Conservation (phyloP, 345 rosid species). For the Rhodamnia rubescens region DNA sequence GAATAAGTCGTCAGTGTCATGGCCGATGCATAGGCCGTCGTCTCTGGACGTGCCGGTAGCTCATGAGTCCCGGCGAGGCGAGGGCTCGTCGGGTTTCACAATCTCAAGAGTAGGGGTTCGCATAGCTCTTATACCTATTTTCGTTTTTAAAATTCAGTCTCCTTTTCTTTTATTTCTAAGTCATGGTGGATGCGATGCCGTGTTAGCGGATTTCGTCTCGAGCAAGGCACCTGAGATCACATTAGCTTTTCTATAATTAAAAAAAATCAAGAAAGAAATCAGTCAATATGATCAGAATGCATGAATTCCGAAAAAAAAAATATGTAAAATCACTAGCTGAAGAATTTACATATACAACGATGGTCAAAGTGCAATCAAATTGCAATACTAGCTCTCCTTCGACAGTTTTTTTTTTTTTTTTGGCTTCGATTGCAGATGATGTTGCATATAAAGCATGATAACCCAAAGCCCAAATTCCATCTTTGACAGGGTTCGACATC, state of each 20-base stretch:
- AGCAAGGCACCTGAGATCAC: background rate
- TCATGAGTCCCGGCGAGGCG: background rate
- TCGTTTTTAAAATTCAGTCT: background rate
- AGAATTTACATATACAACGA: background rate
- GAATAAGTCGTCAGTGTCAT: no score
- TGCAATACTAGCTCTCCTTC: background rate
- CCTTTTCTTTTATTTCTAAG: background rate
- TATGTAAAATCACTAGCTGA: background rate
- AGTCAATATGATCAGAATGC: background rate
- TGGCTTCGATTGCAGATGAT: background rate
- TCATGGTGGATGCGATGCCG: background rate
- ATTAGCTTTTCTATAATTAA: background rate
- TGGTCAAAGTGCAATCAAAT: background rate
- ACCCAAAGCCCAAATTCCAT: background rate
- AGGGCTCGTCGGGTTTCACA: background rate
- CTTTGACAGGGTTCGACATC: slow-evolving; percentile 35
- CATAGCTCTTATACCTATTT: background rate
- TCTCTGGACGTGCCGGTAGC: background rate
- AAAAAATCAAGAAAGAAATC: background rate
- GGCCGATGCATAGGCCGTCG: background rate
- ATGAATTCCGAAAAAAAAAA: background rate
- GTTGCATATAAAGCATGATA: background rate
- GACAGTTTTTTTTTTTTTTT: background rate
- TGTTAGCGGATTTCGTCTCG: background rate
- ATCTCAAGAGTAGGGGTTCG: background rate